Base-by-base conservation (phyloP, 2,329 filamentous ascomycete species). In the Epichloe amarillans region DNA sequence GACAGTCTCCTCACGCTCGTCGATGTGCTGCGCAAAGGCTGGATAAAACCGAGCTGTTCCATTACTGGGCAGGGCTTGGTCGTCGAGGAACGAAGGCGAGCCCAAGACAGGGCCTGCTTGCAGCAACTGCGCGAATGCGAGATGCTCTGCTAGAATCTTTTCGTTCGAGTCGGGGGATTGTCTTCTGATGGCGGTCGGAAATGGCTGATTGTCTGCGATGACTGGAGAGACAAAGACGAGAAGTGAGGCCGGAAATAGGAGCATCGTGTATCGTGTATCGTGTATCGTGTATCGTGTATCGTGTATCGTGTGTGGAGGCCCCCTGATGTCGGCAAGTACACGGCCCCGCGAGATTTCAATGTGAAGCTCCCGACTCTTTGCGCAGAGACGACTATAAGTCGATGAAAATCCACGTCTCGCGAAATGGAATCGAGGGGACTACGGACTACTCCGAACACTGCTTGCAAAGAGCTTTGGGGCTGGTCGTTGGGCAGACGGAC, bases 101-200 rank as follows among this genome's bases (percentile, higher is more conserved):
- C 63, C 59, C 2, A 57, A 53, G 26, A 63, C 53, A 2, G 59
- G 60, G 1, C 17, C 39, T 17, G 3, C 36, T 11, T 39, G 47
- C 19, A 42, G 36, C 5, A 64, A 52, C 2, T 64, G 53, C 36
- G 64, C 57, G 57, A 79, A 79, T 55, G 70, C 73, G 56, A 73
- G 82, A 63, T 88, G 84, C 43, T 86, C 76, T 51, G 82, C 70
- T 57, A 82, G 79, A 62, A 91, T 83, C 73, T 88, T 93, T 62
- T 87, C 83, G 53, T 78, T 78, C 47, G 80, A 76, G 61, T 88
- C 82, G 5, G 73, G 46, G 45, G 79, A 73, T 78, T 90, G 86
- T 62, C 89, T 89, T 61, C 77, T 79, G 50, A 90, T 73, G 1
- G 79, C 85, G 1, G 77, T 75, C 0, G 84, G 84, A 5, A 66